These are phyloP conservation scores for Salix suchowensis DNA, from an alignment of 345 rosid species.

Conservation along the genomic window DNA sequence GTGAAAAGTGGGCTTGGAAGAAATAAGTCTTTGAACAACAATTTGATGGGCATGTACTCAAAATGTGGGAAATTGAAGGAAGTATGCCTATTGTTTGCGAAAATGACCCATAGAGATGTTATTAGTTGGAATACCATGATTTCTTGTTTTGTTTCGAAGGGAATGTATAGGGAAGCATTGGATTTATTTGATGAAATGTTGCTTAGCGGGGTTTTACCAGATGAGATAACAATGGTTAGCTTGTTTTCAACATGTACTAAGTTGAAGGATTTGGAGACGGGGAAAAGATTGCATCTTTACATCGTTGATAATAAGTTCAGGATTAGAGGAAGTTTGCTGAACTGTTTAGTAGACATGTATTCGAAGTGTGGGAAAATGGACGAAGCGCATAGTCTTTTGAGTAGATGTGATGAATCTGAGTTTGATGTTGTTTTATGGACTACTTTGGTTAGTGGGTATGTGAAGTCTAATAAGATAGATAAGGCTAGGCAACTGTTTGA, in stretches of 20 bases:
- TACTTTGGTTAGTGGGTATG: constrained; percentile 2
- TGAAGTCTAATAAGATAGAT: constrained; percentile 4
- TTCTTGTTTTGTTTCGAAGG: constrained; percentile 3
- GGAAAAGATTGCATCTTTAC: background rate
- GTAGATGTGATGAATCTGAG: background rate
- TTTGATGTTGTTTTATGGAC: constrained; percentile 7
- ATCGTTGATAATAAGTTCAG: background rate
- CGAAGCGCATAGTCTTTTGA: background rate
- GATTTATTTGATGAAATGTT: constrained; percentile 8
- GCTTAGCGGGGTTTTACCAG: constrained; percentile 5
- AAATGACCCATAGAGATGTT: background rate
- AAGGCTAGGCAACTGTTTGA: constrained; percentile 12
- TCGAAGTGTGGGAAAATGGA: constrained; percentile 10
- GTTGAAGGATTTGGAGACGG: constrained; percentile 8
- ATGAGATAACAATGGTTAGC: constrained; percentile 13
- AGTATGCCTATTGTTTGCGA: background rate
- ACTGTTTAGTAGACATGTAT: constrained; percentile 10
- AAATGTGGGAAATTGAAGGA: constrained; percentile 4
- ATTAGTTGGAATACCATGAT: constrained; percentile 13
- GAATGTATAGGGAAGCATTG: constrained; percentile 10
- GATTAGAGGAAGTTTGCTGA: constrained; percentile 1
- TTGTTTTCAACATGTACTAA: constrained; percentile 4
- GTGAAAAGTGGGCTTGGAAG: constrained; percentile 10
- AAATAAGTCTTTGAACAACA: constrained; percentile 5
- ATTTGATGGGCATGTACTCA: constrained; percentile 12